Evolutionary conservation across 1,139 yeast species (phyloP), one percentile per base, ranked within the genome.

Genomic region (Pichia sp.): DNA sequence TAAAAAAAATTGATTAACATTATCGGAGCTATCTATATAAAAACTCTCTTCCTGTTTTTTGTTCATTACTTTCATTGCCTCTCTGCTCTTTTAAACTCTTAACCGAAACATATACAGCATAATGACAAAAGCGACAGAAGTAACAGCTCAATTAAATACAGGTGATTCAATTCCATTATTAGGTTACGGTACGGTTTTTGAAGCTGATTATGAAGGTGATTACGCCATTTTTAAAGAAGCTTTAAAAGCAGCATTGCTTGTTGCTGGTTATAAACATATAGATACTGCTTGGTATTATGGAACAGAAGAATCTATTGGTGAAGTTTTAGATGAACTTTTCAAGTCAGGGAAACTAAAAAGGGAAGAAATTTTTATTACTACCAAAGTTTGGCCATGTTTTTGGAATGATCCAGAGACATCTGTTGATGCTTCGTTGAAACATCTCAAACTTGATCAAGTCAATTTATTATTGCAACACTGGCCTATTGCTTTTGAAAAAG

Each of bases 181-280:
- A 53, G 94, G 89, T 3, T 72, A 84, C 43, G 94, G 95, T 39
- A 86, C 95, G 4, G 86, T 88, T 83, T 75, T 76, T 64, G 18
- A 18, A 18, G 71, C 18, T 18, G 18, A 18, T 18, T 18, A 18
- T 18, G 18, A 71, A 10, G 68, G 75, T 27, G 72, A 74, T 38
- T 77, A 75, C 43, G 82, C 76, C 48, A 79, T 74, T 11, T 76
- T 78, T 58, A 66, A 73, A 43, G 84, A 78, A 48, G 81, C 76
- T 1, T 76, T 89, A 30, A 84, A 77, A 33, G 66, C 74, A 50
- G 68, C 74, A 37, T 90, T 94, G 1, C 66, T 86, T 55, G 73
- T 76, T 58, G 73, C 74, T 33, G 92, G 92, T 9, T 85, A 85
- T 66, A 74, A 83, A 56, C 95, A 85, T 68, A 83, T 86, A 54